These are phyloP conservation scores for Dioscorea dumetorum DNA, from an alignment of 106 monocot species.

Conservation along the genomic window DNA sequence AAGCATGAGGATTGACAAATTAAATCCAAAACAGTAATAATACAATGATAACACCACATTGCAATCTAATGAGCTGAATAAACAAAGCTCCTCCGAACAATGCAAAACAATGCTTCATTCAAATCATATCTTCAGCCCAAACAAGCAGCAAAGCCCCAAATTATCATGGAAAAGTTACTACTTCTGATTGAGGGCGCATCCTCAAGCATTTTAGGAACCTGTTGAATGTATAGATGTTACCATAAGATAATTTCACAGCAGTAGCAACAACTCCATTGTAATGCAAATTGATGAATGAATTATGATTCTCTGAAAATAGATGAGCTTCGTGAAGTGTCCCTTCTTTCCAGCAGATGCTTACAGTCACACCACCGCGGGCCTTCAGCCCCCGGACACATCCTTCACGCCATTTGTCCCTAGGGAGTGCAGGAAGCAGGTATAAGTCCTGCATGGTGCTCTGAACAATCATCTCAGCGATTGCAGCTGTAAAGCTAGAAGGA, in stretches of 20 bases:
- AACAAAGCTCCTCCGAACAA: too few species aligned
- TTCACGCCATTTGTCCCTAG: conserved; percentile 64
- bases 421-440: conserved; percentile 79
- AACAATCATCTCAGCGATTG: conserved; percentile 80
- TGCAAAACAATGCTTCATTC: too few species aligned
- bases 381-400: conserved; percentile 75
- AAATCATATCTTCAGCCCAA: too few species aligned
- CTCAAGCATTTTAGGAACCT: conserved; percentile 49
- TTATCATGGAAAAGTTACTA: too few species aligned
- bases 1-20: too few species aligned
- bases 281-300: conserved; percentile 41
- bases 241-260: conserved; percentile 17
- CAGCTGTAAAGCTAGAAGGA: conserved; percentile 65
- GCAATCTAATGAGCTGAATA: too few species aligned
- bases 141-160: too few species aligned
- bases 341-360: conserved; percentile 83
- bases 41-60: too few species aligned
- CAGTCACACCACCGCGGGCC: conserved; percentile 60
- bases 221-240: conserved; percentile 47
- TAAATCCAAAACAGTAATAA: too few species aligned
- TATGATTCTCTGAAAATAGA: conserved; percentile 36
- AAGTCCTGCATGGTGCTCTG: conserved; percentile 66
- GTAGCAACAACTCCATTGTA: conserved; percentile 37
- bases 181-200: conserved; percentile 1
- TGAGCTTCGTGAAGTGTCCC: conserved; percentile 60